Evolutionary conservation across 2,329 filamentous ascomycete genomes (phyloP).

Genomic region (Aspergillus vadensis): DNA sequence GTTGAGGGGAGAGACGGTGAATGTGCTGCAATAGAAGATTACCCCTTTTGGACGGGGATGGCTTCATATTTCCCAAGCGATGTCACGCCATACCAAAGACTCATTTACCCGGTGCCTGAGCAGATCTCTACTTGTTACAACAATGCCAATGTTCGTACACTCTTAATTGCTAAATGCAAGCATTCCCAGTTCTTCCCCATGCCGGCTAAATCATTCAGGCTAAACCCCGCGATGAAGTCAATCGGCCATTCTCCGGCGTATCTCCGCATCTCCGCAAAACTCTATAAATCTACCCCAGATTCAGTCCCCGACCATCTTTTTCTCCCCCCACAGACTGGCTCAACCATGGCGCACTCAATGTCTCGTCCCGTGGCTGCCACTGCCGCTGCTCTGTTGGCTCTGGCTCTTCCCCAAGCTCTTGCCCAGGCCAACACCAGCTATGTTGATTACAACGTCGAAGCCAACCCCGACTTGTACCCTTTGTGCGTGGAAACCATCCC

Average conservation of each 20-base stretch:
- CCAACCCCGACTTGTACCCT: conserved; percentile 29
- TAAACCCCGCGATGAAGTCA: background rate
- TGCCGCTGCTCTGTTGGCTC: conserved; percentile 11
- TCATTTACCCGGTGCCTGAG: background rate
- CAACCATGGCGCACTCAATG: background rate
- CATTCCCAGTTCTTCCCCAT: no score
- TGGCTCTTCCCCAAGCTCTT: conserved; percentile 24
- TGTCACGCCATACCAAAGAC: no score
- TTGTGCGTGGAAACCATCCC: conserved; percentile 24
- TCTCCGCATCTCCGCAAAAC: background rate
- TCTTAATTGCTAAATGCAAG: no score
- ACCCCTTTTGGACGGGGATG: background rate
- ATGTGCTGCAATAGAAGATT: background rate
- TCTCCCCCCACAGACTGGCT: background rate
- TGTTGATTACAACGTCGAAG: conserved; percentile 28
- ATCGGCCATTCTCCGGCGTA: background rate
- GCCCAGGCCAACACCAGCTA: conserved; percentile 32
- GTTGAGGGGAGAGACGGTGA: background rate
- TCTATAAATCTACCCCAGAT: background rate
- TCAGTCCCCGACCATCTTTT: background rate
- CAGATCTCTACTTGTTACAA: no score
- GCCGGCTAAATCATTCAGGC: conserved; percentile 3
- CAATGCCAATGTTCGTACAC: no score
- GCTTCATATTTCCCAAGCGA: no score
- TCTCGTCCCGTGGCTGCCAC: no score